These are phyloP conservation scores for Sordaria brevicollis DNA, from an alignment of 495 filamentous ascomycete species.

Conservation along the genomic window DNA sequence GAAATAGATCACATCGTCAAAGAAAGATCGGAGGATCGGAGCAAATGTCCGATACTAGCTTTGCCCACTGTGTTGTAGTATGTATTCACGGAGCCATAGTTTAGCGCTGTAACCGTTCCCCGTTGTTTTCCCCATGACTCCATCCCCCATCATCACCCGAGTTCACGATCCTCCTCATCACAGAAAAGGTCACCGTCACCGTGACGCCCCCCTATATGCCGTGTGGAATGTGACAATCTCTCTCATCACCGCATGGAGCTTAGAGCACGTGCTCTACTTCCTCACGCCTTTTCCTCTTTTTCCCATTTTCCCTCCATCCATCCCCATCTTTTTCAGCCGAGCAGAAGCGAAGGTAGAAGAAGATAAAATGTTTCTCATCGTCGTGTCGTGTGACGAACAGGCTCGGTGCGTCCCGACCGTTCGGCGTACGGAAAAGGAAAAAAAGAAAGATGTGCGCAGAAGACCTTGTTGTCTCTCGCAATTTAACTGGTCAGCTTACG, in stretches of 20 bases:
- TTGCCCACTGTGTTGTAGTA: background rate
- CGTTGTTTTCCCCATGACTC: background rate
- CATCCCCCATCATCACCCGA: background rate
- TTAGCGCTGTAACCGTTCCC: background rate
- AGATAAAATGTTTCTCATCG: background rate
- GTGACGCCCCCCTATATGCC: background rate
- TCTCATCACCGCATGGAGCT: background rate
- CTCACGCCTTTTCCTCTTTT: too few relatives aligned
- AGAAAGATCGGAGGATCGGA: background rate
- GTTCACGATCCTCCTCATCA: background rate
- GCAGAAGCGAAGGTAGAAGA: too few relatives aligned
- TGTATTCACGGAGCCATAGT: too few relatives aligned
- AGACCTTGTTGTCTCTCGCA: background rate
- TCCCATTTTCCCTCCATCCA: too few relatives aligned
- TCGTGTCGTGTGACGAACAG: background rate
- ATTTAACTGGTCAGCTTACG: background rate
- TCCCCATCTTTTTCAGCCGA: too few relatives aligned
- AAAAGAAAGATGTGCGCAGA: background rate
- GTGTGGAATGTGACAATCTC: background rate
- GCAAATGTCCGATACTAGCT: background rate
- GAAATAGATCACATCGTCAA: too few relatives aligned
- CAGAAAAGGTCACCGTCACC: background rate
- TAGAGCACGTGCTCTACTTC: background rate
- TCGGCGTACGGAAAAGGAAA: background rate
- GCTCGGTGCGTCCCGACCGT: background rate